phyloP scores from a whole-genome alignment of 2,329 filamentous ascomycete genomes.

The Cadophora luteo-olivacea region DNA sequence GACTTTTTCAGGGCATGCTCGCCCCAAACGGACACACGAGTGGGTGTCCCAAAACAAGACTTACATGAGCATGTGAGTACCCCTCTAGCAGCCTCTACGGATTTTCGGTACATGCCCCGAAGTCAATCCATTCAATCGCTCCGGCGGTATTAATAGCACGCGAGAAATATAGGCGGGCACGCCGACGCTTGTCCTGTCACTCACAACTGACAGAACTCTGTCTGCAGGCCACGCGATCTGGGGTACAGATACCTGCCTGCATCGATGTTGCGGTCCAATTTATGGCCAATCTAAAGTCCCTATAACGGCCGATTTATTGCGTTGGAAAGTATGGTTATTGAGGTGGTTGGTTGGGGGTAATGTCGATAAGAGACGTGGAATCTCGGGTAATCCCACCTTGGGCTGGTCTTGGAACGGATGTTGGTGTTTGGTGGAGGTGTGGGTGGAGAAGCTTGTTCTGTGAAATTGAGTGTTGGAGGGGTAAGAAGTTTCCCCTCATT shows the following conservation, averaged over 20 bases:
- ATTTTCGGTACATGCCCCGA: constrained; percentile 6
- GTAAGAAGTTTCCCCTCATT: not conserved
- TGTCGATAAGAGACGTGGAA: not conserved
- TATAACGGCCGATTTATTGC: not conserved
- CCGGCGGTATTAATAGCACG: constrained; percentile 3
- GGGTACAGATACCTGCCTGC: not conserved
- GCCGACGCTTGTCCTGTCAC: not conserved
- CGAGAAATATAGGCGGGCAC: not conserved
- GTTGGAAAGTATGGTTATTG: not conserved
- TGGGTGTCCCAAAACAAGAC: not conserved
- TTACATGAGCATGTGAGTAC: constrained; percentile 10
- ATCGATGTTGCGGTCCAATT: not conserved
- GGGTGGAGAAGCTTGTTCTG: constrained; percentile 10
- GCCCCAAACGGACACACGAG: constrained; percentile 2
- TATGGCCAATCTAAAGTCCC: not conserved
- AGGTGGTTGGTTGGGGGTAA: not conserved
- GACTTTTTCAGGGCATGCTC: not conserved
- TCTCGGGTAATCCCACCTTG: constrained; percentile 10
- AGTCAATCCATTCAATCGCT: not conserved
- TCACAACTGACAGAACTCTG: not conserved
- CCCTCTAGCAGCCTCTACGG: constrained; percentile 3
- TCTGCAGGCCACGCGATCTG: constrained; percentile 11
- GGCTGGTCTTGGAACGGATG: not conserved
- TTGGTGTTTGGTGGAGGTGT: not conserved
- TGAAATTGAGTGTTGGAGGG: not conserved